Conservation (phyloP, 2,329 filamentous ascomycete species). For the Pseudocercospora crystallina region DNA sequence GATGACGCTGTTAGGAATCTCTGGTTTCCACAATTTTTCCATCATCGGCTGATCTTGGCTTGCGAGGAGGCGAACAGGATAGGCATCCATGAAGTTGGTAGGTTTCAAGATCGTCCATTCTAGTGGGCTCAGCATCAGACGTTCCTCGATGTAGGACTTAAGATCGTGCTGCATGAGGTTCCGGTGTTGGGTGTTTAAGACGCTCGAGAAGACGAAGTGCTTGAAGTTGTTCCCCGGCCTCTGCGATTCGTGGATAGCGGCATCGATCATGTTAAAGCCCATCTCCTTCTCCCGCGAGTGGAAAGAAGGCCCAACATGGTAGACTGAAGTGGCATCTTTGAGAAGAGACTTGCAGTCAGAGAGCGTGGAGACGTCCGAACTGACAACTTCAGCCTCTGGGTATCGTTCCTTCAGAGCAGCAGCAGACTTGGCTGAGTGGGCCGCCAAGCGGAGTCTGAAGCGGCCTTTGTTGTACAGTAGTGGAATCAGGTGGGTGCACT, state of each 20-base stretch:
- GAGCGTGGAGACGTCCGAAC: conserved; percentile 30
- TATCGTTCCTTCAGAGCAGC: conserved; percentile 29
- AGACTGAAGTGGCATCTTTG: conserved; percentile 32
- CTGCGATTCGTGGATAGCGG: conserved; percentile 26
- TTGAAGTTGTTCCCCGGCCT: conserved; percentile 27
- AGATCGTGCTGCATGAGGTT: conserved; percentile 40
- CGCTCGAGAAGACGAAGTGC: conserved; percentile 40
- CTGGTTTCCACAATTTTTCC: conserved; percentile 12
- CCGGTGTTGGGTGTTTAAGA: conserved; percentile 35
- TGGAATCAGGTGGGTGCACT: conserved; percentile 37
- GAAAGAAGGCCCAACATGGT: conserved; percentile 39
- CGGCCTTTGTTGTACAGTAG: conserved; percentile 33
- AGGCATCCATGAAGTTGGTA: conserved; percentile 36
- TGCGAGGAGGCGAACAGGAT: conserved; percentile 25
- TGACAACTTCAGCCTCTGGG: conserved; percentile 36
- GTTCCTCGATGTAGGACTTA: conserved; percentile 39
- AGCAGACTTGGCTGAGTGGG: conserved; percentile 30
- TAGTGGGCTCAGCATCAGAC: conserved; percentile 35
- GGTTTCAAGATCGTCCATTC: conserved; percentile 40
- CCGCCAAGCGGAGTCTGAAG: conserved; percentile 36
- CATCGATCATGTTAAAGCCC: conserved; percentile 40
- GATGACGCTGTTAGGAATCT: conserved; percentile 27
- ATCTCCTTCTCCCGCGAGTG: conserved; percentile 38
- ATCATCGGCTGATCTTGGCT: conserved; percentile 24
- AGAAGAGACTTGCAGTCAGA: conserved; percentile 30